Conservation (phyloP, 2,329 filamentous ascomycete species). For the Colletotrichum sp. region DNA sequence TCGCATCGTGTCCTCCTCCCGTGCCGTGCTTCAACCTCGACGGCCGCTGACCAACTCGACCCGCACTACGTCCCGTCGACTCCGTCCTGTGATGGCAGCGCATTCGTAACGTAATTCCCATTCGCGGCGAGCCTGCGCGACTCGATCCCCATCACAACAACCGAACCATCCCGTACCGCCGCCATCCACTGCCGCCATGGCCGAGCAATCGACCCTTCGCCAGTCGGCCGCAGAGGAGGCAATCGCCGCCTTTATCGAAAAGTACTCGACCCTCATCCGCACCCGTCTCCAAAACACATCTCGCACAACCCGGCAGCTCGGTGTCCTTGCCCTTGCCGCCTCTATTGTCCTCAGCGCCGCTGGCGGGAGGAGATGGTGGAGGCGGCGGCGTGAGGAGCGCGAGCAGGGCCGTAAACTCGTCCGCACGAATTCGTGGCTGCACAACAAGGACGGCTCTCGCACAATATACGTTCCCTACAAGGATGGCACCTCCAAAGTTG, state of each 20-base stretch:
- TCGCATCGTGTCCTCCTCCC: background rate
- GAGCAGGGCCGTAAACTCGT: slow-evolving; percentile 84
- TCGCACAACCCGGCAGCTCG: slow-evolving; percentile 73
- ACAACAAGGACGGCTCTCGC: slow-evolving; percentile 92
- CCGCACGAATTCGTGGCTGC: slow-evolving; percentile 88
- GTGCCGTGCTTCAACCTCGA: background rate
- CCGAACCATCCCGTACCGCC: background rate
- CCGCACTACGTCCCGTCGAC: background rate
- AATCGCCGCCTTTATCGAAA: slow-evolving; percentile 66
- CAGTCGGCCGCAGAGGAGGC: slow-evolving; percentile 69
- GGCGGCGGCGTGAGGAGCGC: slow-evolving; percentile 73
- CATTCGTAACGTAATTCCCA: slow-evolving; percentile 5
- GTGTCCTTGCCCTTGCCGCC: slow-evolving; percentile 75
- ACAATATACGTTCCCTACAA: slow-evolving; percentile 96
- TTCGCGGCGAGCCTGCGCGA: slow-evolving; percentile 15
- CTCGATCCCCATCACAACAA: background rate
- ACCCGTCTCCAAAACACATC: slow-evolving; percentile 68
- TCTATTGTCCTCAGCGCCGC: slow-evolving; percentile 82
- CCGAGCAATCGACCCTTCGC: slow-evolving; percentile 79
- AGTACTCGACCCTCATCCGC: slow-evolving; percentile 59
- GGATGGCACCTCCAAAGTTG: slow-evolving; percentile 85
- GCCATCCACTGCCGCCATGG: slow-evolving; percentile 67
- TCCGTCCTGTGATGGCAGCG: slow-evolving; percentile 16
- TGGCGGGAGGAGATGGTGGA: slow-evolving; percentile 81
- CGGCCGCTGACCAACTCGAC: background rate